Evolutionary conservation across 768 basidiomycete genomes (phyloP), one percentile per base, ranked within the genome.

Genomic region (Daedalea quercina): DNA sequence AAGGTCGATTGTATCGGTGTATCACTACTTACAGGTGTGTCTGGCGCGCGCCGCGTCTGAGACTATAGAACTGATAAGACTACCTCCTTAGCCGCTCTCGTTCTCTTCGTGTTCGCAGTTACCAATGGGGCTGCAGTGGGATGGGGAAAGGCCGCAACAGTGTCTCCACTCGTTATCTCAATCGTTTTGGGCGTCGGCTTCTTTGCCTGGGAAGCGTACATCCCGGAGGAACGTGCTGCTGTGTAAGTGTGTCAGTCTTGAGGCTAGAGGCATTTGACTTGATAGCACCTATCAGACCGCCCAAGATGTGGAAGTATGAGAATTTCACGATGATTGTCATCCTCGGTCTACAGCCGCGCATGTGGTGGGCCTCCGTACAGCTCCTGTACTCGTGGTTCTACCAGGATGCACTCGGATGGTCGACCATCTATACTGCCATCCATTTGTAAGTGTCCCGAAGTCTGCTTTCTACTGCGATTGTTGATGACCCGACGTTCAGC

Each of bases 151-250:
- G 69, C 70, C 0, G 52, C 60, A 20, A 70, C 73, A 47, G 63
- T 75, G 34, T 69, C 69, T 7, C 72, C 74, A 0, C 66, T 76
- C 50, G 55, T 74, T 50, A 55, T 76, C 33, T 66, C 71, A 19
- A 60, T 71, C 54, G 48, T 66, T 23, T 56, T 71, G 25, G 58
- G 63, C 26, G 59, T 61, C 34, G 64, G 28, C 1, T 76, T 76
- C 63, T 71, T 74, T 64, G 47, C 69, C 44, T 73, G 64, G 63
- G 72, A 74, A 55, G 54, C 58, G 7, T 41, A 52, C 11, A 64
- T 74, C 23, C 66, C 65, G 3, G 52, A 61, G 22, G 57, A 68
- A n/a, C 56, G 62, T 15, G 72, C 74, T 20, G 64, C 67, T 7
- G 44, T 69, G 63, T 64, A 31, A n/a, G 62, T 55, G 2, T 41